Evolutionary conservation across 2,329 filamentous ascomycete genomes (phyloP), one percentile per base, ranked within the genome.

Genomic region (Pseudogymnoascus sp.): DNA sequence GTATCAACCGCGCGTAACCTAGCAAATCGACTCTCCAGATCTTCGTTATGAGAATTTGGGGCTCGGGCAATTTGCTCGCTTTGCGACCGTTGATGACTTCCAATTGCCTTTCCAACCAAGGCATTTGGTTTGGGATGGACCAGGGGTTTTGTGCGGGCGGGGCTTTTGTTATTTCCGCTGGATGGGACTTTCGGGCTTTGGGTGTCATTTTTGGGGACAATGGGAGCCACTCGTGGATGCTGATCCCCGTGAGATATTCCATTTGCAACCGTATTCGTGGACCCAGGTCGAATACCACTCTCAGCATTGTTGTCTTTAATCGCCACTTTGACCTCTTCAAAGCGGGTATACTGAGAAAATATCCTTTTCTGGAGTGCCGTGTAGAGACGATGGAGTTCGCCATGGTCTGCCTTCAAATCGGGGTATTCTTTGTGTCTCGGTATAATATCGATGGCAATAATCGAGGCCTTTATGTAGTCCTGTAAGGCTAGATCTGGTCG

Each of bases 401-500:
- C 74, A 25, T 77, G 75, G 57, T 85, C 82, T 37, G 74, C 75
- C 67, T 84, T 82, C 62, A 91, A 76, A 59, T 81, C 78, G 28
- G 84, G 82, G 72, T 85, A 95, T 64, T 93, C 89, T 61, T 82
- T 84, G 71, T 96, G 91, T 36, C 80, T 80, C 2, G 90, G 89
- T 25, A 97, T 86, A 41, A 86, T 77, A 61, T 93, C 86, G 58
- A 91, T 80, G 12, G 89, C 82, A 61, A 97, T 88, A 62, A 91
- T 86, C 63, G 83, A 91, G 9, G 92, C 90, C 64, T 87, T 84
- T 62, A 97, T 81, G 70, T 93, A 97, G 64, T 96, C 89, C 65
- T 88, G 83, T 61, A 96, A 87, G 2, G 92, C 92, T 37, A 85
- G 74, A 70, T 94, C 91, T 4, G 86, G 83, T 36, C 85, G 79